Evolutionary conservation across 768 basidiomycete genomes (phyloP).

Genomic region (Russula olivacea): DNA sequence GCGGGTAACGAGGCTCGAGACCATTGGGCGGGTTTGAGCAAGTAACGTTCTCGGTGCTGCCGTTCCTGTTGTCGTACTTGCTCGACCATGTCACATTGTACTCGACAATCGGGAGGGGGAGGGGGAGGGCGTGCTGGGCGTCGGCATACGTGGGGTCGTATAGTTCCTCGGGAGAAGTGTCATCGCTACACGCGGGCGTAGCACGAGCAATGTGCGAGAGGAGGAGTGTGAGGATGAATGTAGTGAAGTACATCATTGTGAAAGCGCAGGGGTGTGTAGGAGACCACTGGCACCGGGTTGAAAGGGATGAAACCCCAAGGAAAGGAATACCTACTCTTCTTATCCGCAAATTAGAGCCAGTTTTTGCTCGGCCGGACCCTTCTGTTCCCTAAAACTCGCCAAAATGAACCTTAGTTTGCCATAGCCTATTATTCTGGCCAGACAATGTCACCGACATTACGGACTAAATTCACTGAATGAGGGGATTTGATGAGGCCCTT

Average conservation of each 20-base stretch:
- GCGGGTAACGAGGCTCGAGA: no score
- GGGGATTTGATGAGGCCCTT: no score
- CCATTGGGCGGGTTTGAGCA: no score
- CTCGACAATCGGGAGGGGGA: no score
- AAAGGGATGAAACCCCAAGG: not conserved
- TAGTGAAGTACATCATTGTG: not conserved
- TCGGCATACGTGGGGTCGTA: not conserved
- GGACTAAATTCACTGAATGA: no score
- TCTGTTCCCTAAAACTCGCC: not conserved
- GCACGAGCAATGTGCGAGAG: not conserved
- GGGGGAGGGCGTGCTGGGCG: not conserved
- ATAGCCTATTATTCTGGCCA: no score
- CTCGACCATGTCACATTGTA: no score
- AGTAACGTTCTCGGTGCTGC: no score
- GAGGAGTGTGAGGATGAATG: slow-evolving; percentile 1
- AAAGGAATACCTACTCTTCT: not conserved
- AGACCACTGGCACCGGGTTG: not conserved
- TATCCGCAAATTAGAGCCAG: not conserved
- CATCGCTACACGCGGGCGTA: not conserved
- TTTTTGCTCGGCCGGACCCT: not conserved
- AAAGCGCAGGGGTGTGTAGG: not conserved
- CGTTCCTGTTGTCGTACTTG: no score
- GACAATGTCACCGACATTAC: no score
- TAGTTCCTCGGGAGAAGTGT: not conserved
- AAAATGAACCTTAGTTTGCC: not conserved